Conservation (phyloP, 2,329 filamentous ascomycete species). For the Fusarium transvaalense region DNA sequence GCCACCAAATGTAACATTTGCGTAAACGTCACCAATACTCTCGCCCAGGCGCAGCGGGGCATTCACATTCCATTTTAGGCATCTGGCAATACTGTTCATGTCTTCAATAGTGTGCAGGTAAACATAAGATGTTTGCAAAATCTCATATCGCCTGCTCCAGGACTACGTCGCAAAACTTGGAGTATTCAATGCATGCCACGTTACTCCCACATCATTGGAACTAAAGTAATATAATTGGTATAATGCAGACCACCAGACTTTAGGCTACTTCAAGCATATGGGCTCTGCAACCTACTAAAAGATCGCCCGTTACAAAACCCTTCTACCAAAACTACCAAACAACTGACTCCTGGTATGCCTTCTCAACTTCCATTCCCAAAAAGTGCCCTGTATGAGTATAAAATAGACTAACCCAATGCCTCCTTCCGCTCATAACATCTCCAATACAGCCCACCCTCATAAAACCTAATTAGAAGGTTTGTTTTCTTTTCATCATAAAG, state of each 20-base stretch:
- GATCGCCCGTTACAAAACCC: conserved; percentile 15
- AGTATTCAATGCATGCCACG: not conserved
- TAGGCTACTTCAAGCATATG: conserved; percentile 9
- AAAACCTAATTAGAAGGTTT: not conserved
- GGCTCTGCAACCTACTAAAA: conserved; percentile 11
- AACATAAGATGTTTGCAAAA: not conserved
- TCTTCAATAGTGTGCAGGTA: not conserved
- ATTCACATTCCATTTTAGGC: not conserved
- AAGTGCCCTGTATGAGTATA: conserved; percentile 34
- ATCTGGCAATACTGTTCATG: not conserved
- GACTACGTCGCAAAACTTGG: not conserved
- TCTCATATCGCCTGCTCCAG: not conserved
- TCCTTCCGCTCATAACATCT: conserved; percentile 19
- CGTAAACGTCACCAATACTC: not conserved
- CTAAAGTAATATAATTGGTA: conserved; percentile 24
- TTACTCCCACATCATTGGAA: conserved; percentile 3
- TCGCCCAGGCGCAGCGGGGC: not conserved
- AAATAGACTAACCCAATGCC: conserved; percentile 28
- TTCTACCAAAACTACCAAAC: conserved; percentile 21
- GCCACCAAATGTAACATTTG: not conserved
- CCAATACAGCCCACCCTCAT: conserved; percentile 15
- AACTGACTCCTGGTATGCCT: conserved; percentile 33
- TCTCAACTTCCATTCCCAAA: conserved; percentile 34
- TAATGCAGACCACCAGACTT: conserved; percentile 21
- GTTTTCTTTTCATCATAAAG: conserved; percentile 3